Evolutionary conservation across 345 rosid genomes (phyloP).

Genomic region (Salix dunnii): DNA sequence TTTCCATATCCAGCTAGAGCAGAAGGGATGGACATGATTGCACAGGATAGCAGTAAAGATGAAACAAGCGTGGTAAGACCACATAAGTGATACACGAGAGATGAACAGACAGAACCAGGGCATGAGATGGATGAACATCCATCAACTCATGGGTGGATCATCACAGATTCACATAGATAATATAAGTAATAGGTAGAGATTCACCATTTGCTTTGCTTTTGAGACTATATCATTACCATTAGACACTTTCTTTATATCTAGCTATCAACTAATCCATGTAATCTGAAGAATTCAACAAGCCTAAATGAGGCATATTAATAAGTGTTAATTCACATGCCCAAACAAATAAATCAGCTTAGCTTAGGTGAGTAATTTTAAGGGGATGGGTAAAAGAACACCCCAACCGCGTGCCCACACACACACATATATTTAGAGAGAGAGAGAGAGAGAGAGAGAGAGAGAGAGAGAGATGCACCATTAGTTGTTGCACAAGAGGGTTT

Average conservation of each 20-base stretch:
- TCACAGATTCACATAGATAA: not conserved
- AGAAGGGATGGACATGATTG: not conserved
- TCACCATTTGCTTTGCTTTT: not conserved
- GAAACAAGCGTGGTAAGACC: not conserved
- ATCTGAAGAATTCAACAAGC: not conserved
- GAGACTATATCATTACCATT: not conserved
- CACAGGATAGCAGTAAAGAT: not conserved
- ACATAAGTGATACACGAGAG: not conserved
- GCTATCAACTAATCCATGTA: not conserved
- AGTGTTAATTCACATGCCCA: not conserved
- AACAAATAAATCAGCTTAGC: not conserved
- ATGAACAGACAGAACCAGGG: not conserved
- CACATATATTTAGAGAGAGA: too few relatives aligned
- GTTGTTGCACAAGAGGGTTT: not conserved
- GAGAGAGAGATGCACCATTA: not conserved
- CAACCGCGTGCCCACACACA: not conserved
- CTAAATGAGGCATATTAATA: not conserved
- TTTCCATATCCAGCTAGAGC: not conserved
- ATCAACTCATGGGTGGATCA: not conserved
- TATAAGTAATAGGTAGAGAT: not conserved
- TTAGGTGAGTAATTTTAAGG: not conserved
- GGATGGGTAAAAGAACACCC: not conserved
- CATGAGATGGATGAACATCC: not conserved
- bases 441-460: not conserved
- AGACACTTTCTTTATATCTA: not conserved